Evolutionary conservation across 1,284 basidiomycete genomes (phyloP), one percentile per base, ranked within the genome.

Genomic region (Moesziomyces antarcticus): DNA sequence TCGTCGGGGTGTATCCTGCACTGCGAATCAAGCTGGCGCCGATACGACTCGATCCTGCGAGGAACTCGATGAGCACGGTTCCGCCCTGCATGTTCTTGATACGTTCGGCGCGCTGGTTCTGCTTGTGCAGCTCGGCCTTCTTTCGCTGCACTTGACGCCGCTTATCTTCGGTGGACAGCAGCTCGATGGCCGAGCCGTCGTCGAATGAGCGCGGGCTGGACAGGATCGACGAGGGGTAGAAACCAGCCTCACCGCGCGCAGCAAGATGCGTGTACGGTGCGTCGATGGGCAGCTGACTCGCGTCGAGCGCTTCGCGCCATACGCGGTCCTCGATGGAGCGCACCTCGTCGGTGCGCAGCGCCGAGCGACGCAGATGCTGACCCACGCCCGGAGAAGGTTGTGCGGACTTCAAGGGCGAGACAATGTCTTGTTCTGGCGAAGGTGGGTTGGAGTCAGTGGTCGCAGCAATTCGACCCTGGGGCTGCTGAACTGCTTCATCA

Each of bases 221-320:
- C 0, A 60, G 46, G 13, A 65, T 52, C 1, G 68, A 60, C 11
- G 68, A 65, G 10, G 63, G 41, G 21, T 64, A 60, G 37, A 50
- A 47, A 14, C 46, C 51, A 3, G 60, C 42, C 3, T 56, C 52
- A 22, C 70, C 73, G 3, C 58, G 61, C 16, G 67, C 73, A 1
- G 71, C 67, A 1, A 78, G 57, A n/a, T 78, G 75, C 5, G 76
- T 78, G 50, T 78, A 78, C 5, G 74, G 70, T n/a, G 71, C 76
- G 35, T 78, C 74, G 40, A 75, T 60, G 11, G 76, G 76, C 43
- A 78, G 51, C 1, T 61, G 54, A 9, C 53, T 71, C 14, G 16
- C 16, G 10, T 78, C 71, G 20, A 78, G 58, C 3, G 76, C 76
- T 24, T 73, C 70, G 18, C 61, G 59, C 76, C 76, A 78, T 18